Evolutionary conservation across 2,329 filamentous ascomycete genomes (phyloP), one percentile per base, ranked within the genome.

Genomic region (Scedosporium aurantiacum): DNA sequence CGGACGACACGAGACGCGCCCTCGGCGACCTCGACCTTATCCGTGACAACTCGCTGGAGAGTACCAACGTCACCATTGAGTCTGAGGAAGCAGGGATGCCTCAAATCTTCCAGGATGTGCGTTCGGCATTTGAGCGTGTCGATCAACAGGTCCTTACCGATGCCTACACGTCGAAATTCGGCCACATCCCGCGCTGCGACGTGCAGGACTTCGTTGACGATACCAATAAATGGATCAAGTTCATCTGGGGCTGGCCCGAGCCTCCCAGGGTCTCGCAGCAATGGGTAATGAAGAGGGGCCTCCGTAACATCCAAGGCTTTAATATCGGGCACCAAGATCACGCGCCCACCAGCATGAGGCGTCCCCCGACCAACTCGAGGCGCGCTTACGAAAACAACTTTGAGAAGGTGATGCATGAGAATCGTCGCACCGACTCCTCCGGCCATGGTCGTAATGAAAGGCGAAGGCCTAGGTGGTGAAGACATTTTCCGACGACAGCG

Each of bases 21-120:
- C 78, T 92, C 60, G 70, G 72, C 4, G 79, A 79, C 3, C 76
- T 91, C 14, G 86, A 86, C 14, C 77, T 91, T 65, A 73, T 83
- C 67, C 77, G 78, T 5, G 82, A 84, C 65, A 68, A 72, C 4
- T 74, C 74, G 0, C 70, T 90, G 1, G 71, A 79, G 61, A 75
- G 76, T 32, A 79, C 87, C 1, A 66, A 70, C 3, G 79, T 82
- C 65, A 82, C 84, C 45, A 71, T 82, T 50, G 79, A 77, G 45
- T 75, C 82, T 63, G 80, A 79, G 2, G 69, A 71, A 21, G 68
- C 66, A 8, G 69, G 76, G 18, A 70, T 78, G 23, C 78, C 78
- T 3, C 69, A 71, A 43, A 72, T 78, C 5, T 77, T 88, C 57
- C 65, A 70, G 4, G 68, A 78, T 14, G 55, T 81, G 16, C 66